phyloP scores from a whole-genome alignment of 257 asterid species.

The Nicotiana tomentosiformis region DNA sequence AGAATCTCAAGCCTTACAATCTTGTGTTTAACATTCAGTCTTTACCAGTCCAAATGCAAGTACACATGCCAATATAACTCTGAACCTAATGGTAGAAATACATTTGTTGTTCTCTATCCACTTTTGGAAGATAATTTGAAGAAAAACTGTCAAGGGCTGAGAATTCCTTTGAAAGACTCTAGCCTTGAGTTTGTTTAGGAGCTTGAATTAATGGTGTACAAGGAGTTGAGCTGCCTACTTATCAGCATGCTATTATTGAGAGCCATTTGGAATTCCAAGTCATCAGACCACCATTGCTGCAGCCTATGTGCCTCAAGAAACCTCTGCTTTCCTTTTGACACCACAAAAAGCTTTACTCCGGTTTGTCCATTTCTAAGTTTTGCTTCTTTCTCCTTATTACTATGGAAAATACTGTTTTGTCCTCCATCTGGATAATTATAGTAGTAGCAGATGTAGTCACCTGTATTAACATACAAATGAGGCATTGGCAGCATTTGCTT shows the following conservation, averaged over 20 bases:
- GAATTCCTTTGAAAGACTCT: not conserved
- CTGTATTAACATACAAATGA: slow-evolving; percentile 55
- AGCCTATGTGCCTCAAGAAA: slow-evolving; percentile 68
- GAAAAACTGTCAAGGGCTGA: not conserved
- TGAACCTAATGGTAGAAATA: not conserved
- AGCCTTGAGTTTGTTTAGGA: slow-evolving; percentile 13
- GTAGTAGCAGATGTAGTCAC: slow-evolving; percentile 65
- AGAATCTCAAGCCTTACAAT: not conserved
- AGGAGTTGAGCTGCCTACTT: slow-evolving; percentile 53
- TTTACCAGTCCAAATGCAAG: not conserved
- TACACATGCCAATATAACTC: not conserved
- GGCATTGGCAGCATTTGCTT: slow-evolving; percentile 83
- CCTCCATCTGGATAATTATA: slow-evolving; percentile 41
- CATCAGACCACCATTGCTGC: slow-evolving; percentile 85
- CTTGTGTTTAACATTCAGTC: not conserved
- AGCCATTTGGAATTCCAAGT: slow-evolving; percentile 58
- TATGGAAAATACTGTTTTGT: not conserved
- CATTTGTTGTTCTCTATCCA: not conserved
- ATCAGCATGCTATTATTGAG: slow-evolving; percentile 51
- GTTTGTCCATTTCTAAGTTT: slow-evolving; percentile 16
- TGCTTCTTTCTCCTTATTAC: slow-evolving; percentile 38
- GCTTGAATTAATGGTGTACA: slow-evolving; percentile 38
- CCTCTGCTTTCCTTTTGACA: slow-evolving; percentile 68
- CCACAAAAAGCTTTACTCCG: slow-evolving; percentile 50
- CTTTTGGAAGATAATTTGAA: not conserved